Percentiles rank a stretch among this genome's conserved stretches.
Conservation (phyloP, 1,284 basidiomycete species). For the Leccinum pachyderme region DNA sequence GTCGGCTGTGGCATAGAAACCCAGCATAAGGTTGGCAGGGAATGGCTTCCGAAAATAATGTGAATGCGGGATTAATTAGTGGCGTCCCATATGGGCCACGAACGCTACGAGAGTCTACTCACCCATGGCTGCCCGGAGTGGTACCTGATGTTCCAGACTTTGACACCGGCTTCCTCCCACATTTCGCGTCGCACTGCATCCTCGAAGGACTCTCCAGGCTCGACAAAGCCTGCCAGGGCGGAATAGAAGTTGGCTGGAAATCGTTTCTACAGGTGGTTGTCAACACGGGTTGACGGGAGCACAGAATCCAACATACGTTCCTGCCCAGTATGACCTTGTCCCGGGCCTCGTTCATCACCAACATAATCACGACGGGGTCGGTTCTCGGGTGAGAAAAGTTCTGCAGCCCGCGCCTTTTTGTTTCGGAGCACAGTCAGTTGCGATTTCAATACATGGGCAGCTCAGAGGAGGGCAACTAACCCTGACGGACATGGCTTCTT, state of each 20-base stretch:
- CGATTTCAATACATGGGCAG: slow-evolving; percentile 5
- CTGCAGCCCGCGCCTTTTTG: slow-evolving; percentile 71
- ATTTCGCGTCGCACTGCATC: slow-evolving; percentile 92
- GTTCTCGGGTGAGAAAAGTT: slow-evolving; percentile 90
- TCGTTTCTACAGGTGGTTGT: slow-evolving; percentile 47
- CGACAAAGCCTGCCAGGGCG: slow-evolving; percentile 87
- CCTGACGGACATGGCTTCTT: slow-evolving; percentile 66
- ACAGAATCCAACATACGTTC: slow-evolving; percentile 52
- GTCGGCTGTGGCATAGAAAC: slow-evolving; percentile 81
- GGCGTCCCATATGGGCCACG: background rate
- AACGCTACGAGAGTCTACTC: slow-evolving; percentile 14
- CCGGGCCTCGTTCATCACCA: slow-evolving; percentile 73
- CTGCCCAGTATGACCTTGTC: slow-evolving; percentile 86
- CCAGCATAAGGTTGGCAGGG: slow-evolving; percentile 90
- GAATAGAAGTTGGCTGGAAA: slow-evolving; percentile 79
- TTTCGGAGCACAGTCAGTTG: background rate
- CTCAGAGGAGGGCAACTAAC: slow-evolving; percentile 40
- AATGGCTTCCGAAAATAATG: slow-evolving; percentile 57
- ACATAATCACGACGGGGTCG: slow-evolving; percentile 92
- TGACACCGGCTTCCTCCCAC: slow-evolving; percentile 92
- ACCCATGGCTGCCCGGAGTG: slow-evolving; percentile 87
- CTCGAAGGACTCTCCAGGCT: slow-evolving; percentile 94
- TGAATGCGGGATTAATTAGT: background rate
- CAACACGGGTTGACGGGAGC: background rate
- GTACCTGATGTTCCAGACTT: slow-evolving; percentile 82